phyloP scores from a whole-genome alignment of 495 filamentous ascomycete species.

The Poronia punctata region DNA sequence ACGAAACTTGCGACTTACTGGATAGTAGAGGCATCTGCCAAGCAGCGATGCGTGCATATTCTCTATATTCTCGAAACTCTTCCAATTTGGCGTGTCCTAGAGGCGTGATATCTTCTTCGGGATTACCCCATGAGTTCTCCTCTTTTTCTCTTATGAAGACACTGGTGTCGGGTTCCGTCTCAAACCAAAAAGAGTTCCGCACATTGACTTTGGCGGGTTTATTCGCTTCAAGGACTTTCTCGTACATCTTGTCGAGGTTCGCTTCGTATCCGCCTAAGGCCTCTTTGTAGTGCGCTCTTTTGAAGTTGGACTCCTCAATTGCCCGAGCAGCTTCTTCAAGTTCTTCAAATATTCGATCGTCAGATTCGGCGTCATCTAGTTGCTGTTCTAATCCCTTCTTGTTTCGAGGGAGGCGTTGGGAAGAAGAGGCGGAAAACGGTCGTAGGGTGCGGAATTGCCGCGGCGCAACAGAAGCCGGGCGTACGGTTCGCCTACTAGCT shows the following conservation, averaged over 20 bases:
- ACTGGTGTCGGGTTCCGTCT: constrained; percentile 36
- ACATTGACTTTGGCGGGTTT: constrained; percentile 1
- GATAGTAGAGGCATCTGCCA: constrained; percentile 95
- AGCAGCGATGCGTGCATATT: constrained; percentile 78
- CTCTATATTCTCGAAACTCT: constrained; percentile 78
- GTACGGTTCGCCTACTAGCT: constrained; percentile 25
- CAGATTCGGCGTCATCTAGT: constrained; percentile 1
- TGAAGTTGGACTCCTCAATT: no score
- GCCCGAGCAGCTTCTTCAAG: constrained; percentile 11
- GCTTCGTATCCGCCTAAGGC: neutral
- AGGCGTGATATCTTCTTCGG: constrained; percentile 75
- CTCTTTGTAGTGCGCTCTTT: neutral
- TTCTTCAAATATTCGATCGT: constrained; percentile 4
- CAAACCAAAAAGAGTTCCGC: constrained; percentile 30
- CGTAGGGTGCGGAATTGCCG: constrained; percentile 24
- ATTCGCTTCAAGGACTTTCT: constrained; percentile 1
- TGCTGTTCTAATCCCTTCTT: constrained; percentile 13
- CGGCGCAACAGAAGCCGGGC: constrained; percentile 13
- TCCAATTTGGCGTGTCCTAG: constrained; percentile 82
- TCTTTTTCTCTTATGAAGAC: constrained; percentile 35
- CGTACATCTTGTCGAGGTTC: neutral
- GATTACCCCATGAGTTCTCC: no score
- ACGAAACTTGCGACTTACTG: constrained; percentile 47
- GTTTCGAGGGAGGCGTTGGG: constrained; percentile 14
- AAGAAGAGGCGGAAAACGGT: constrained; percentile 33